Evolutionary conservation across 106 monocot species (phyloP).

Genomic region (Dactylorhiza incarnata): DNA sequence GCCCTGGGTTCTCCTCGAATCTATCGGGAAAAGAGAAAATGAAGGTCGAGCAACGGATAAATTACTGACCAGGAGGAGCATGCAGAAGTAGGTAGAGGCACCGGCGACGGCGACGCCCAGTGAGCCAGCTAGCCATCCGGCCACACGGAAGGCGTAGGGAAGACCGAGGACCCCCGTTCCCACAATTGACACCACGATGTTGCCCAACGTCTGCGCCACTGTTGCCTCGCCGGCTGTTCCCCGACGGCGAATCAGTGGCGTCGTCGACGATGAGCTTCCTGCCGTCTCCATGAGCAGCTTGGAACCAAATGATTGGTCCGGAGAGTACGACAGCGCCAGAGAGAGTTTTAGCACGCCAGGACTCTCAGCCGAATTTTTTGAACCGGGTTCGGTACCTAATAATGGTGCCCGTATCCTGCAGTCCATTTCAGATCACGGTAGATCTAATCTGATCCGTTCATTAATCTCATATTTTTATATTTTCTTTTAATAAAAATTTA

Average conservation of each 20-base stretch:
- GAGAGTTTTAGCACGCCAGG: too few relatives aligned
- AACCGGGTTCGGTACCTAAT: too few relatives aligned
- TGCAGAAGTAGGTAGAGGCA: constrained; percentile 49
- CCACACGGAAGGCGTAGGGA: constrained; percentile 57
- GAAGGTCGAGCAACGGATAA: neutral
- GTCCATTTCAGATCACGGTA: too few relatives aligned
- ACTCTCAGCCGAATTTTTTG: too few relatives aligned
- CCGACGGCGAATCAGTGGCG: neutral
- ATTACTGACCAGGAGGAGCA: constrained; percentile 60
- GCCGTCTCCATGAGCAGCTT: neutral
- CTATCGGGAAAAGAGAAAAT: neutral
- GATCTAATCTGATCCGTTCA: too few relatives aligned
- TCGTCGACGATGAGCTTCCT: neutral
- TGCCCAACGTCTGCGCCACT: constrained; percentile 51
- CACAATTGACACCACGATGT: constrained; percentile 57
- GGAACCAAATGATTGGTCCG: too few relatives aligned
- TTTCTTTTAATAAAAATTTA: too few relatives aligned
- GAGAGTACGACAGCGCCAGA: too few relatives aligned
- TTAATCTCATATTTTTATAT: too few relatives aligned
- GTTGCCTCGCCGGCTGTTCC: constrained; percentile 31
- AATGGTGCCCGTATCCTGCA: too few relatives aligned
- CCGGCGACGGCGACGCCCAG: constrained; percentile 45
- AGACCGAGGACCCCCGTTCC: constrained; percentile 65
- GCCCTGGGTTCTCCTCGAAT: neutral
- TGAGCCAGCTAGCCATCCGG: constrained; percentile 59